phyloP scores from a whole-genome alignment of 148 eudicot species.

The Gaultheria prostrata region DNA sequence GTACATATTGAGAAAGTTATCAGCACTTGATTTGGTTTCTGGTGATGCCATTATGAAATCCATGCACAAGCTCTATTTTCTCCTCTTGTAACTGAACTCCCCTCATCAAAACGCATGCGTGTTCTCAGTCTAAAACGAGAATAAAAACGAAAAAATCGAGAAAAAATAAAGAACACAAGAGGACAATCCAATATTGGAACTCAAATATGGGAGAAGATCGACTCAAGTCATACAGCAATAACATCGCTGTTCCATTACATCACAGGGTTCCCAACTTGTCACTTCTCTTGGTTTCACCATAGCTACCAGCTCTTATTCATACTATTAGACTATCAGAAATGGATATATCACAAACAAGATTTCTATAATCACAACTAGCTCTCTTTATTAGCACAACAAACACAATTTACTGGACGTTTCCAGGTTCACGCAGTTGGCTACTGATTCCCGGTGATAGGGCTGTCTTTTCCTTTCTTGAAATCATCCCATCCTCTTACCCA shows the following conservation, averaged over 20 bases:
- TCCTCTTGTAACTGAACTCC: no score
- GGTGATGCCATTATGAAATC: no score
- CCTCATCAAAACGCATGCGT: no score
- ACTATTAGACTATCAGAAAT: neutral
- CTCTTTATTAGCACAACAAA: neutral
- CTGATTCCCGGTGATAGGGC: slow-evolving; percentile 81
- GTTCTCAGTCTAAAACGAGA: neutral
- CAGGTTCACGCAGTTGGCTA: slow-evolving; percentile 26
- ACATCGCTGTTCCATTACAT: neutral
- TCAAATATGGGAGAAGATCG: neutral
- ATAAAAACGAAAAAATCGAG: neutral
- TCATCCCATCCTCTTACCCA: slow-evolving; percentile 99
- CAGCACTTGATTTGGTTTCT: no score
- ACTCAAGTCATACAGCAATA: neutral
- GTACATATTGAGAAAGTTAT: no score
- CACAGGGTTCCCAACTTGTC: neutral
- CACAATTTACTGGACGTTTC: neutral
- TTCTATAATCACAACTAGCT: neutral
- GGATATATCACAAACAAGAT: neutral
- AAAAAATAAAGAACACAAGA: neutral
- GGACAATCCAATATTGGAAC: neutral
- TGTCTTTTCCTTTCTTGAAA: slow-evolving; percentile 67
- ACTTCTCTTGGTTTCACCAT: neutral
- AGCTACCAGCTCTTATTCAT: neutral
- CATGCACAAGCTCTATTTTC: no score